Percentiles rank a stretch among this genome's conserved stretches.
phyloP scores from a whole-genome alignment of 2,329 filamentous ascomycete species.

The Lachnellula subtilissima region DNA sequence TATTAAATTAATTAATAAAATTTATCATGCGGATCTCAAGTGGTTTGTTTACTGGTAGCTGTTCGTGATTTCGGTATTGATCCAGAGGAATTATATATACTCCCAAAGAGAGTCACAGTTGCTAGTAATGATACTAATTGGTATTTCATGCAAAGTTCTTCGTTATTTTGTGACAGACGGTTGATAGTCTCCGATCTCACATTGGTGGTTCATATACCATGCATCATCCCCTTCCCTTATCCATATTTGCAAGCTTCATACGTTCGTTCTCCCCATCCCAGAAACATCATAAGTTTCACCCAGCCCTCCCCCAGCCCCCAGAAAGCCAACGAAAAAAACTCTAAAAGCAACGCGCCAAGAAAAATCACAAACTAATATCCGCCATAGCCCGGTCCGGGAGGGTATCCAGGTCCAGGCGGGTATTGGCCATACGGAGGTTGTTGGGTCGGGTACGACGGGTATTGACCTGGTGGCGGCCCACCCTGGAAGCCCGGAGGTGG shows the following conservation, averaged over 20 bases:
- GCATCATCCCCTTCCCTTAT: too few species aligned
- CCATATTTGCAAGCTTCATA: too few species aligned
- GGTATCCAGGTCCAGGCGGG: constrained; percentile 1
- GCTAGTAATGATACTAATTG: too few species aligned
- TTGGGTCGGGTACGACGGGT: constrained; percentile 5
- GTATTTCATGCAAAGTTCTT: too few species aligned
- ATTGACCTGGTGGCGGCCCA: constrained; percentile 5
- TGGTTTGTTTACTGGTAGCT: neutral
- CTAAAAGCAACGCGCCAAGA: neutral
- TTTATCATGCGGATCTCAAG: neutral
- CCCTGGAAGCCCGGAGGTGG: constrained; percentile 6
- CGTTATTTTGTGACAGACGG: too few species aligned
- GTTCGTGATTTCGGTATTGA: neutral
- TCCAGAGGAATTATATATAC: neutral
- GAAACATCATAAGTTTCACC: neutral
- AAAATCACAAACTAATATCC: constrained; percentile 1
- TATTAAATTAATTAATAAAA: neutral
- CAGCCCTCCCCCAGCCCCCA: too few species aligned
- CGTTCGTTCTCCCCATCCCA: too few species aligned
- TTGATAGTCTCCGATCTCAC: neutral
- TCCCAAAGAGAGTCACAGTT: neutral
- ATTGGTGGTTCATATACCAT: neutral
- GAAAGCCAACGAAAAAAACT: neutral
- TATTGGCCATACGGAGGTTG: constrained; percentile 13
- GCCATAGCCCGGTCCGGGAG: constrained; percentile 1